Percentiles rank a stretch among this genome's conserved stretches.
Evolutionary conservation across 345 rosid species (phyloP).

Genomic region (Balakata baccata): DNA sequence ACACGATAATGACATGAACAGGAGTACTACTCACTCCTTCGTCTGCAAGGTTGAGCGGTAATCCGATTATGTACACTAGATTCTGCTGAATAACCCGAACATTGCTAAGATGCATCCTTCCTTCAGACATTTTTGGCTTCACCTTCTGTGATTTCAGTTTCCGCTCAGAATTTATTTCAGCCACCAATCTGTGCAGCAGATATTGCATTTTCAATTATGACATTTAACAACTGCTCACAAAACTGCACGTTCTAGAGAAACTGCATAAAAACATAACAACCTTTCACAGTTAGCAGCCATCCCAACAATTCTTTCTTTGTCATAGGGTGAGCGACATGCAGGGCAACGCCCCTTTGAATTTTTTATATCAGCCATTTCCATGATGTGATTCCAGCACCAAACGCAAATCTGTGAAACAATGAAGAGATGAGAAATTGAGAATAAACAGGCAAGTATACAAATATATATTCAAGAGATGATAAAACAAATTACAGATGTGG

Average conservation of each 20-base stretch:
- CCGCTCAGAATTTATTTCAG: slow-evolving; percentile 61
- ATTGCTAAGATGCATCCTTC: slow-evolving; percentile 70
- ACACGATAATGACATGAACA: not conserved
- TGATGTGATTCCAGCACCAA: slow-evolving; percentile 97
- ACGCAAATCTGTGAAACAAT: slow-evolving; percentile 64
- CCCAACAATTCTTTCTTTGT: slow-evolving; percentile 88
- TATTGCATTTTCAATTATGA: not conserved
- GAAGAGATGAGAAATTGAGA: not conserved
- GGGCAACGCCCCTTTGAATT: slow-evolving; percentile 91
- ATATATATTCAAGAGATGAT: not conserved
- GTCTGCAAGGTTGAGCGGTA: slow-evolving; percentile 82
- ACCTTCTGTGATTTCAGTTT: slow-evolving; percentile 63
- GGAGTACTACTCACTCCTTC: slow-evolving; percentile 52
- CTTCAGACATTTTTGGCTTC: slow-evolving; percentile 65
- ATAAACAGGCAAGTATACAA: not conserved
- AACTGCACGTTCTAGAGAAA: not conserved
- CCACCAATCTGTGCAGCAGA: slow-evolving; percentile 45
- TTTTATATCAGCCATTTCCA: slow-evolving; percentile 94
- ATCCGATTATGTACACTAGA: slow-evolving; percentile 85
- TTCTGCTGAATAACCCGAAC: slow-evolving; percentile 79
- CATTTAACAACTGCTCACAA: not conserved
- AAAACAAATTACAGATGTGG: not conserved
- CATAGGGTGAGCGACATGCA: slow-evolving; percentile 80
- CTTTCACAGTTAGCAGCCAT: slow-evolving; percentile 71
- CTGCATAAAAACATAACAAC: slow-evolving; percentile 31